phyloP scores from a whole-genome alignment of 768 basidiomycete species.

The Calvatia gigantea region DNA sequence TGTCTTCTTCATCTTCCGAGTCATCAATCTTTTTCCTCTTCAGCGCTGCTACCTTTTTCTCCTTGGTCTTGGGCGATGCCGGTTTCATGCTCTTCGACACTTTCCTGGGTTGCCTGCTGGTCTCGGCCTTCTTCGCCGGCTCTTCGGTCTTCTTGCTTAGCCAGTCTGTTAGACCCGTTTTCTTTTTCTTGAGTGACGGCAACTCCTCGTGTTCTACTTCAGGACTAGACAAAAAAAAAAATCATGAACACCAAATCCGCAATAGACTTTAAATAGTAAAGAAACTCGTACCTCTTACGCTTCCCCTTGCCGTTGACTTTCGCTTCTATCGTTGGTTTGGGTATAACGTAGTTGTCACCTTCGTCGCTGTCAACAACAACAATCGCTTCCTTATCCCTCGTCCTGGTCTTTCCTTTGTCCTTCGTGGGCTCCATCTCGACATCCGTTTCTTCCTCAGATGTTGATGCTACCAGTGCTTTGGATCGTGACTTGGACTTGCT shows the following conservation, averaged over 20 bases:
- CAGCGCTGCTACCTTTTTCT: constrained; percentile 45
- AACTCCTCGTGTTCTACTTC: constrained; percentile 31
- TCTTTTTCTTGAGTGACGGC: constrained; percentile 53
- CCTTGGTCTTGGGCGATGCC: constrained; percentile 43
- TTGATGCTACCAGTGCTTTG: neutral
- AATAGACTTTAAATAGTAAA: constrained; percentile 16
- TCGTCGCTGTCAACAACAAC: constrained; percentile 14
- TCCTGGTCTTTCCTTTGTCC: constrained; percentile 11
- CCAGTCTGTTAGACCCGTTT: constrained; percentile 53
- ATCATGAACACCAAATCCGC: neutral
- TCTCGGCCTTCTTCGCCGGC: constrained; percentile 33
- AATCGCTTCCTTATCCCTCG: constrained; percentile 12
- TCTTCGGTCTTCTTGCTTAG: constrained; percentile 44
- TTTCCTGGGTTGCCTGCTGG: constrained; percentile 30
- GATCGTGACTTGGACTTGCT: constrained; percentile 6
- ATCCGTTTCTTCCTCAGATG: neutral
- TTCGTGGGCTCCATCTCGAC: constrained; percentile 8
- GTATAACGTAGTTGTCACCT: constrained; percentile 15
- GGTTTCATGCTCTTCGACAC: constrained; percentile 60
- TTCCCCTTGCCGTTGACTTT: constrained; percentile 37
- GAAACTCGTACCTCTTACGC: constrained; percentile 65
- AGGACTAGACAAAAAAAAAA: constrained; percentile 1
- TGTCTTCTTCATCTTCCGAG: constrained; percentile 45
- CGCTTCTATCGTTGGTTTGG: neutral
- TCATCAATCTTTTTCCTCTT: constrained; percentile 28